Conservation (phyloP, 148 eudicot genomes). For the Polygonum aviculare region DNA sequence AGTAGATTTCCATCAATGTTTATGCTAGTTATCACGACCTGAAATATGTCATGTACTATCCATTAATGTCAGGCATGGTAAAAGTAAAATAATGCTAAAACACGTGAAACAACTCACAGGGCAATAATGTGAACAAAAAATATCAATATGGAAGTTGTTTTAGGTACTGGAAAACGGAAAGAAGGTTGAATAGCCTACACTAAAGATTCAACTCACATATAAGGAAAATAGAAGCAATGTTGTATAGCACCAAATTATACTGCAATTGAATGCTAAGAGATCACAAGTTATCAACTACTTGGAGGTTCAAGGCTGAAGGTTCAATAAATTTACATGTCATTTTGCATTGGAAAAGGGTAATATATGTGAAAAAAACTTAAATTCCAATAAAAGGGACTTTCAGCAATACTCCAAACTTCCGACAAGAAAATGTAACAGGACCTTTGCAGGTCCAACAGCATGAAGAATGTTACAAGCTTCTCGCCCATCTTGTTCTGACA, state of each 20-base stretch:
- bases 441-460: conserved; percentile 96
- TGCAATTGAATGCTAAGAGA: neutral
- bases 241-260: neutral
- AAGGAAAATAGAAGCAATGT: neutral
- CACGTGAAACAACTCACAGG: neutral
- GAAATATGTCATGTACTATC: conserved; percentile 16
- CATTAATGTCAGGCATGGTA: neutral
- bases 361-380: neutral
- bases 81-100: neutral
- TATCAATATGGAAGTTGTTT: neutral
- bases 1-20: conserved; percentile 61
- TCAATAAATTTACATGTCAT: neutral
- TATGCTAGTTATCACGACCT: conserved; percentile 97
- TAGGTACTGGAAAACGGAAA: no score
- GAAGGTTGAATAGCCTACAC: neutral
- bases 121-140: neutral
- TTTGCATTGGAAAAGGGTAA: neutral
- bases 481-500: conserved; percentile 74
- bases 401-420: neutral
- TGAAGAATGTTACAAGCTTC: conserved; percentile 88
- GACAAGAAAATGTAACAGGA: conserved; percentile 13
- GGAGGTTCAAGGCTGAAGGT: neutral
- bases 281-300: neutral
- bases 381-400: neutral
- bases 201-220: neutral